A percentile compares a stretch with the other conserved stretches of the same genome.
Evolutionary conservation across 2,329 filamentous ascomycete genomes (phyloP).

Genomic region (Diaporthe vexans): DNA sequence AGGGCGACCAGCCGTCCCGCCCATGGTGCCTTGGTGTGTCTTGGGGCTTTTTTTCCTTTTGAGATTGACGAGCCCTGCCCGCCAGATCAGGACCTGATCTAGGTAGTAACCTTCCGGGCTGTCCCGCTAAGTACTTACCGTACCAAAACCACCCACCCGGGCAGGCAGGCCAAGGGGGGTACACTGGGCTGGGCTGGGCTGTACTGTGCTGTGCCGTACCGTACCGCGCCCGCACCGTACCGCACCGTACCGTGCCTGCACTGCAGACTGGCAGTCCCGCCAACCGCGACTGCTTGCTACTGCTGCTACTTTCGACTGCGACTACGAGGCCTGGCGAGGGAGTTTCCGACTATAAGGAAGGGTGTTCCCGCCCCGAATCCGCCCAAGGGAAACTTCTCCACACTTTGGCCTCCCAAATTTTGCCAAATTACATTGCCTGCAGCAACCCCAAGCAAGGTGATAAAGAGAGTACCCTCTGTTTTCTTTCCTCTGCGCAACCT

Average conservation of each 20-base stretch:
- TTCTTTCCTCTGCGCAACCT: constrained; percentile 19
- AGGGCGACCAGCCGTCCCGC: constrained; percentile 22
- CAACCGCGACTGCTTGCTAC: constrained; percentile 10
- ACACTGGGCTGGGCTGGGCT: neutral
- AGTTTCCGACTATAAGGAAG: constrained; percentile 36
- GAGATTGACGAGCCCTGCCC: constrained; percentile 29
- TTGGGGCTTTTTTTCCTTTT: constrained; percentile 27
- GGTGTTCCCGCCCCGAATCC: constrained; percentile 38
- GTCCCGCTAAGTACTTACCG: constrained; percentile 35
- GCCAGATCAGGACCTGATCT: constrained; percentile 31
- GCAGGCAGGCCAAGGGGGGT: constrained; percentile 6
- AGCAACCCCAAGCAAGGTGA: constrained; percentile 34
- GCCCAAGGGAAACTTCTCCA: constrained; percentile 39
- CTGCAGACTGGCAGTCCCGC: constrained; percentile 21
- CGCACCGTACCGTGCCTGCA: constrained; percentile 21
- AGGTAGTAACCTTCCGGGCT: constrained; percentile 33
- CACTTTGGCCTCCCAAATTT: constrained; percentile 37
- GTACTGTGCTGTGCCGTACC: constrained; percentile 1
- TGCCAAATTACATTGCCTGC: constrained; percentile 35
- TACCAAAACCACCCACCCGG: constrained; percentile 29
- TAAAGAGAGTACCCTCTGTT: constrained; percentile 17
- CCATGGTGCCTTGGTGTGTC: constrained; percentile 25
- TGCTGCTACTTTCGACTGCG: constrained; percentile 5
- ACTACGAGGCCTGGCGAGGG: constrained; percentile 29
- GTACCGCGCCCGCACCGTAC: constrained; percentile 22